A percentile compares a stretch with the other conserved stretches of the same genome.
phyloP scores from a whole-genome alignment of 116 monocot genomes.

The Papilionanthe hybrid region DNA sequence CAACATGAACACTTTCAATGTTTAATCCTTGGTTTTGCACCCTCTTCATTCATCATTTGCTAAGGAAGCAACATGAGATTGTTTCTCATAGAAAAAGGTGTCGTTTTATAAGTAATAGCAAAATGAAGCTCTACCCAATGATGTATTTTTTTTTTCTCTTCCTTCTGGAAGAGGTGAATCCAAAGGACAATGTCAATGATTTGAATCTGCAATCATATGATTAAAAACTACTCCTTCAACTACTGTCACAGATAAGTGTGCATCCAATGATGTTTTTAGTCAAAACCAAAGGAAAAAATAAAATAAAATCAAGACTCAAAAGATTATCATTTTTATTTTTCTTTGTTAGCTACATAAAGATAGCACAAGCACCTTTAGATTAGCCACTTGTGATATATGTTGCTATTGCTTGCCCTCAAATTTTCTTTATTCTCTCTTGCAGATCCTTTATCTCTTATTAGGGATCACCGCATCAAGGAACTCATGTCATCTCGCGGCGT shows the following conservation, averaged over 20 bases:
- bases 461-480: conserved; percentile 84
- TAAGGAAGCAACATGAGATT: not conserved
- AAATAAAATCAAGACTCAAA: not conserved
- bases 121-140: not conserved
- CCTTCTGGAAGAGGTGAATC: too few relatives aligned
- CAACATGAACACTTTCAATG: too few relatives aligned
- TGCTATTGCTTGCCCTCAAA: not conserved
- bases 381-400: not conserved
- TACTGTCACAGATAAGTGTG: too few relatives aligned
- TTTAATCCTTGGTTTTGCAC: too few relatives aligned
- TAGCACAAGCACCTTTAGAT: not conserved
- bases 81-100: not conserved
- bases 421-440: conserved; percentile 13
- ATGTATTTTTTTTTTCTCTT: too few relatives aligned
- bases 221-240: too few relatives aligned
- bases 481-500: conserved; percentile 50
- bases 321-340: not conserved
- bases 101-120: not conserved
- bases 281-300: not conserved
- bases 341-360: not conserved
- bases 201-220: too few relatives aligned
- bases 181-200: too few relatives aligned
- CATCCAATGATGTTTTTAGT: not conserved
- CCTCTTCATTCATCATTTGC: not conserved
- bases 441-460: conserved; percentile 95